Conservation (phyloP, 441 rosid species). For the Pelargonium australe region DNA sequence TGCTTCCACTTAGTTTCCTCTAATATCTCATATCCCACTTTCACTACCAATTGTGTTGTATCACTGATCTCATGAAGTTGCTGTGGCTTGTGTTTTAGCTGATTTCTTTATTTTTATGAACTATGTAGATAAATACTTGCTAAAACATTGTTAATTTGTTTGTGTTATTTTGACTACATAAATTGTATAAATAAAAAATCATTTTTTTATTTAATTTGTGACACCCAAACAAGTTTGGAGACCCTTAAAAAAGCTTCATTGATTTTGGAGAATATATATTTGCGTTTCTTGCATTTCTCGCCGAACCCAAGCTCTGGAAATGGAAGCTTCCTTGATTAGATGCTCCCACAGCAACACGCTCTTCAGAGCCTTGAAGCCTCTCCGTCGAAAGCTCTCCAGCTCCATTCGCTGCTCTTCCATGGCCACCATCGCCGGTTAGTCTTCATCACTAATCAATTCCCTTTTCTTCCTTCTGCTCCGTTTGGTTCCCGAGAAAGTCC, state of each 20-base stretch:
- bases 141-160: too few species aligned
- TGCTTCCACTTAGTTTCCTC: slow-evolving; percentile 22
- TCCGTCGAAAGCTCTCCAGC: slow-evolving; percentile 14
- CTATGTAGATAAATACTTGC: too few species aligned
- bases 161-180: too few species aligned
- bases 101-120: too few species aligned
- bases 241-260: too few species aligned
- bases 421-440: slow-evolving; percentile 31
- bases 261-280: too few species aligned
- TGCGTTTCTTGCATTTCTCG: neutral
- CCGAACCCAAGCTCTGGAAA: slow-evolving; percentile 13
- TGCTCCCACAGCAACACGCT: slow-evolving; percentile 33
- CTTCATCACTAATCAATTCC: neutral
- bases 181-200: too few species aligned
- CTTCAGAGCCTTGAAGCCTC: slow-evolving; percentile 35
- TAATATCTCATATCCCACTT: slow-evolving; percentile 18
- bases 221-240: too few species aligned
- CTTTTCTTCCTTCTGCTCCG: slow-evolving; percentile 9
- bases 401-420: slow-evolving; percentile 27
- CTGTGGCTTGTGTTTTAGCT: too few species aligned
- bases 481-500: neutral
- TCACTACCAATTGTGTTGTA: neutral
- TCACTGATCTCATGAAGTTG: too few species aligned
- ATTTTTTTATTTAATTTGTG: too few species aligned
- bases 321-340: slow-evolving; percentile 56